These are phyloP conservation scores for Geranium rotundifolium DNA, from an alignment of 345 rosid genomes.

Conservation along the genomic window DNA sequence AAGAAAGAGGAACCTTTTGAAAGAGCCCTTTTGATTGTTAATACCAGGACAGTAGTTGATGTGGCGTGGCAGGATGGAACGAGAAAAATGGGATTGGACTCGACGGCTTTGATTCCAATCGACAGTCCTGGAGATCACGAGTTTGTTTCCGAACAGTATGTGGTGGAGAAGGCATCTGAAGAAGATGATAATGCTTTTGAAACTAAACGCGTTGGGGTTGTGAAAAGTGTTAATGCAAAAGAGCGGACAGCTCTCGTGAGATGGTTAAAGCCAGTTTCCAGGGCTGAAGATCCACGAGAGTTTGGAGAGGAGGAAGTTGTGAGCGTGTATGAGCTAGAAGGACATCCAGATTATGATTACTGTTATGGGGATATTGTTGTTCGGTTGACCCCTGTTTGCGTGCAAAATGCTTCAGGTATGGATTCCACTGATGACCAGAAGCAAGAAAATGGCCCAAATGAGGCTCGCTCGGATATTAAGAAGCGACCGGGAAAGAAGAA, in stretches of 20 bases:
- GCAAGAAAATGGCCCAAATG: conserved; percentile 22
- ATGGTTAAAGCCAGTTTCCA: conserved; percentile 71
- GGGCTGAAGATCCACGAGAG: conserved; percentile 76
- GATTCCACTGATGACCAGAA: conserved; percentile 26
- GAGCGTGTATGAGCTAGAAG: conserved; percentile 90
- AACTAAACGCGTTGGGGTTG: conserved; percentile 70
- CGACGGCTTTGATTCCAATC: conserved; percentile 65
- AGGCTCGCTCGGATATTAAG: conserved; percentile 18
- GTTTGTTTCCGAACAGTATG: conserved; percentile 85
- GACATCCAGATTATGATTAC: conserved; percentile 94
- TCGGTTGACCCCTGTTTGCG: conserved; percentile 55
- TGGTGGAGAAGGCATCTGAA: conserved; percentile 79
- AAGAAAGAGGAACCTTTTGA: conserved; percentile 86
- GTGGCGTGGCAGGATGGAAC: conserved; percentile 92
- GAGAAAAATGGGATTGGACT: conserved; percentile 35
- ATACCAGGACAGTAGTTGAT: conserved; percentile 59
- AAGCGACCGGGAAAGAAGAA: conserved; percentile 23
- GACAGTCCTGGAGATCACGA: conserved; percentile 99
- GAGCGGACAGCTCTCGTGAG: conserved; percentile 78
- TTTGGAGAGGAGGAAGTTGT: conserved; percentile 82
- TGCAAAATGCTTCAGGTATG: conserved; percentile 22
- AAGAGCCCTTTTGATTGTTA: conserved; percentile 64
- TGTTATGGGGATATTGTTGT: conserved; percentile 91
- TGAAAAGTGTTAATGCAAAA: conserved; percentile 82
- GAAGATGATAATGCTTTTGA: conserved; percentile 52